phyloP scores from a whole-genome alignment of 345 rosid species.

The Raphanus raphanistrum region DNA sequence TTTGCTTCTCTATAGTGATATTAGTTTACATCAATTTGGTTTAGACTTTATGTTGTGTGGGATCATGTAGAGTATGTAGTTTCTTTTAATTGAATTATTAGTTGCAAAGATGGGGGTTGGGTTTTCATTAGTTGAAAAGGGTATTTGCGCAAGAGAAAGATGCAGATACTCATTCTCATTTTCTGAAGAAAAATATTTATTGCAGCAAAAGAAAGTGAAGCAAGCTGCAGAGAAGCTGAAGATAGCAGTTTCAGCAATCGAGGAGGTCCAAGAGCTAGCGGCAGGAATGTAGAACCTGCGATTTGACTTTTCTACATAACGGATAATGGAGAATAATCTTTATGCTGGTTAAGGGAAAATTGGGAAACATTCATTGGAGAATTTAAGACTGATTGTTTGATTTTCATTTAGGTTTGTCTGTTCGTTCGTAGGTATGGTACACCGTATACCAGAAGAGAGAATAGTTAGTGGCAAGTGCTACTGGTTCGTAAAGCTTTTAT shows the following conservation, averaged over 20 bases:
- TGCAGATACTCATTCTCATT: not conserved
- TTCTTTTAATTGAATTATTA: not conserved
- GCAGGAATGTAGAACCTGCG: conserved; percentile 29
- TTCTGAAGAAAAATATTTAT: not conserved
- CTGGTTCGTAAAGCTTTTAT: conserved; percentile 14
- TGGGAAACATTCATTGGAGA: conserved; percentile 28
- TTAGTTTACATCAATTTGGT: conserved; percentile 23
- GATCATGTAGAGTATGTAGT: not conserved
- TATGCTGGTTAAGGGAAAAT: not conserved
- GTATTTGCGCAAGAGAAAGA: not conserved
- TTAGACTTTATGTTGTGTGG: not conserved
- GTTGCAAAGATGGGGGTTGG: not conserved
- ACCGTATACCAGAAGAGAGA: not conserved
- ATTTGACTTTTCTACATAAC: conserved; percentile 1
- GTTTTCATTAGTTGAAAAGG: not conserved
- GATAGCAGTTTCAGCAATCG: conserved; percentile 17
- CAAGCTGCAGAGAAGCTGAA: conserved; percentile 36
- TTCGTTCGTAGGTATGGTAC: conserved; percentile 29
- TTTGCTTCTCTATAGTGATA: conserved; percentile 2
- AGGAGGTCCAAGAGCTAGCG: conserved; percentile 23
- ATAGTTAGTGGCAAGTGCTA: conserved; percentile 12
- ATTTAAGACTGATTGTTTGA: conserved; percentile 21
- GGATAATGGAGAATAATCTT: not conserved
- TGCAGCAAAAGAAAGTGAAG: conserved; percentile 34
- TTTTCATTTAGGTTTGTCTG: conserved; percentile 22